Conservation (phyloP, 345 rosid species). For the Salix exigua region DNA sequence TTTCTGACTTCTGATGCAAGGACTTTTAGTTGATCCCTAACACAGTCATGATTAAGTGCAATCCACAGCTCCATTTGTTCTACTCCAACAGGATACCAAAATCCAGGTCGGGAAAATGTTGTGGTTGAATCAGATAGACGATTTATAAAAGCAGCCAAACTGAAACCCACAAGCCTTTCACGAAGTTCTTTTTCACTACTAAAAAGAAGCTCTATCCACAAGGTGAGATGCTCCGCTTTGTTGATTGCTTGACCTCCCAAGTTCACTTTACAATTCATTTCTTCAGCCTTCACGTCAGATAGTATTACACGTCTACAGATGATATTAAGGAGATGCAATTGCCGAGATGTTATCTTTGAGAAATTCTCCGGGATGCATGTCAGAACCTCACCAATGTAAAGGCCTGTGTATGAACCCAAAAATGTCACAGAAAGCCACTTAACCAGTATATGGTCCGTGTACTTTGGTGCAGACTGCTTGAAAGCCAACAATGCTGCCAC, state of each 20-base stretch:
- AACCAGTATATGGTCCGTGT: slow-evolving; percentile 46
- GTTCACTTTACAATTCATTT: slow-evolving; percentile 44
- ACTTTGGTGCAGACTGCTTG: slow-evolving; percentile 55
- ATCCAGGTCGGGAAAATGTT: slow-evolving; percentile 20
- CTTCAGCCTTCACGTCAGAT: slow-evolving; percentile 52
- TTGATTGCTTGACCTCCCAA: slow-evolving; percentile 17
- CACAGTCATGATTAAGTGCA: slow-evolving; percentile 30
- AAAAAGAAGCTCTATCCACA: slow-evolving; percentile 58
- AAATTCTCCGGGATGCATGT: slow-evolving; percentile 37
- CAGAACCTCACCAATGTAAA: slow-evolving; percentile 41
- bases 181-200: slow-evolving; percentile 84
- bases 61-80: slow-evolving; percentile 80
- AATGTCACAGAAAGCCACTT: slow-evolving; percentile 64
- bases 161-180: slow-evolving; percentile 61
- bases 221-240: slow-evolving; percentile 31
- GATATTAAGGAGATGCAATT: slow-evolving; percentile 68
- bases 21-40: slow-evolving; percentile 38
- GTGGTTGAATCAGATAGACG: slow-evolving; percentile 22
- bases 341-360: slow-evolving; percentile 52
- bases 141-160: slow-evolving; percentile 45
- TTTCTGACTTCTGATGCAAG: slow-evolving; percentile 41
- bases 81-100: slow-evolving; percentile 61
- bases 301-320: slow-evolving; percentile 62
- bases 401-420: slow-evolving; percentile 36
- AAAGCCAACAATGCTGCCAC: slow-evolving; percentile 66